Evolutionary conservation across 805 yeast species (phyloP).

Genomic region (Kodamaea kaohsiungensis): DNA sequence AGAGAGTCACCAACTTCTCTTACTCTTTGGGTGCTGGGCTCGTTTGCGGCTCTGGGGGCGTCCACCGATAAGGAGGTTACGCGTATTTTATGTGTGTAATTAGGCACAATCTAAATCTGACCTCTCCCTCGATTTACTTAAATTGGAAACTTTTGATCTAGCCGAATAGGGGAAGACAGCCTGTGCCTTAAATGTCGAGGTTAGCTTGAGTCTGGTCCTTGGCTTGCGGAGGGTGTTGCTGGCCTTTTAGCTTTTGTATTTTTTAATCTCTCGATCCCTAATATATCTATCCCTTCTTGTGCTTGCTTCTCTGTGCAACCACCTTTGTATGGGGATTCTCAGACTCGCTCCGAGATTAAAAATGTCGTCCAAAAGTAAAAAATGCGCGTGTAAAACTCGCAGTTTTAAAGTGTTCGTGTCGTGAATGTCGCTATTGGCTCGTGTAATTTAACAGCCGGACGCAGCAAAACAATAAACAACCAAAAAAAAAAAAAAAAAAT

Average conservation of each 20-base stretch:
- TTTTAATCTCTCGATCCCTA: too few relatives aligned
- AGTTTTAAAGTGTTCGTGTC: background rate
- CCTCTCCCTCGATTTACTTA: slow-evolving; percentile 1
- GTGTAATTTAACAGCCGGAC: background rate
- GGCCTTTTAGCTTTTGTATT: too few relatives aligned
- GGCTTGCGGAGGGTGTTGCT: too few relatives aligned
- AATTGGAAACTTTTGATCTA: background rate
- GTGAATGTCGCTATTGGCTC: background rate
- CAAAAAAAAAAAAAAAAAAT: background rate
- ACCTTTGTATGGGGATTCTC: background rate
- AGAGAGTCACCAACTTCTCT: too few relatives aligned
- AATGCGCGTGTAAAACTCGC: background rate
- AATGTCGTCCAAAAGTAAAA: background rate
- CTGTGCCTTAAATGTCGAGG: background rate
- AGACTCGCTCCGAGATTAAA: background rate
- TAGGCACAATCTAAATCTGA: slow-evolving; percentile 1
- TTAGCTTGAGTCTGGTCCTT: too few relatives aligned
- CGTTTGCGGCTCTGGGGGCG: background rate
- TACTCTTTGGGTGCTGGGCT: background rate
- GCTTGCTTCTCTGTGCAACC: too few relatives aligned
- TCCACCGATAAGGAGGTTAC: background rate
- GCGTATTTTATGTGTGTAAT: background rate
- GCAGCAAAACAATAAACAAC: background rate
- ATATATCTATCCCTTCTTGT: too few relatives aligned
- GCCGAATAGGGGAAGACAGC: slow-evolving; percentile 1